Conservation (phyloP, 2,329 filamentous ascomycete species). For the Geosmithia morbida region DNA sequence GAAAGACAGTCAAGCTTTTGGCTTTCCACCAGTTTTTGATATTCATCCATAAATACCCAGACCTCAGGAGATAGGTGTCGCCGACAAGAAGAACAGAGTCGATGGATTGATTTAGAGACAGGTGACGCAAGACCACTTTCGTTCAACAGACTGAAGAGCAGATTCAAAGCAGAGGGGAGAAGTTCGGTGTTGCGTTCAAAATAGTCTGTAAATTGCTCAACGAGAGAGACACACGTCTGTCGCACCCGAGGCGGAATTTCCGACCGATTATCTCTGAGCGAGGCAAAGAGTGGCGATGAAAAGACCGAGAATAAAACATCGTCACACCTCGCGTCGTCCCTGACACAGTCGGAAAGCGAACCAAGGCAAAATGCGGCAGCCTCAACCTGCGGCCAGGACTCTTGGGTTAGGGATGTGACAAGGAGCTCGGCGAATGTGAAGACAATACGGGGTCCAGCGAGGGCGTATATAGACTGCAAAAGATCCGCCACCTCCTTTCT, state of each 20-base stretch:
- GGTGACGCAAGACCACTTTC: slow-evolving; percentile 47
- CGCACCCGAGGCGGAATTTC: slow-evolving; percentile 47
- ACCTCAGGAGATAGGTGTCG: slow-evolving; percentile 52
- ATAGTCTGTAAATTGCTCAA: slow-evolving; percentile 62
- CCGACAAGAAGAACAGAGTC: slow-evolving; percentile 63
- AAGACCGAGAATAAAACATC: slow-evolving; percentile 47
- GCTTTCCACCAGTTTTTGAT: slow-evolving; percentile 44
- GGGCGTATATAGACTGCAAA: slow-evolving; percentile 54
- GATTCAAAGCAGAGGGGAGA: slow-evolving; percentile 56
- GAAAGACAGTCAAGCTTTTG: slow-evolving; percentile 46
- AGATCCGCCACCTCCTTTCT: slow-evolving; percentile 70
- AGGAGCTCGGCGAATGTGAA: slow-evolving; percentile 41
- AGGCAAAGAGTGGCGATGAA: slow-evolving; percentile 37
- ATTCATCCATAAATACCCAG: slow-evolving; percentile 55
- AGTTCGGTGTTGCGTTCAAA: slow-evolving; percentile 56
- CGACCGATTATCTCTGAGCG: slow-evolving; percentile 33
- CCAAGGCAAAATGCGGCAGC: slow-evolving; percentile 49
- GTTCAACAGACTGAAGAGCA: slow-evolving; percentile 57
- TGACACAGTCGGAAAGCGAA: slow-evolving; percentile 50
- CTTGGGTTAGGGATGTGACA: slow-evolving; percentile 29
- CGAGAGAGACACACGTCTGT: slow-evolving; percentile 54
- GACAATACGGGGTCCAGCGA: slow-evolving; percentile 41
- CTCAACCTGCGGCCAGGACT: slow-evolving; percentile 45
- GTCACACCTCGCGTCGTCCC: slow-evolving; percentile 43
- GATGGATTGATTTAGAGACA: slow-evolving; percentile 60